Conservation (phyloP, 148 eudicot genomes). For the Rheum nobile region DNA sequence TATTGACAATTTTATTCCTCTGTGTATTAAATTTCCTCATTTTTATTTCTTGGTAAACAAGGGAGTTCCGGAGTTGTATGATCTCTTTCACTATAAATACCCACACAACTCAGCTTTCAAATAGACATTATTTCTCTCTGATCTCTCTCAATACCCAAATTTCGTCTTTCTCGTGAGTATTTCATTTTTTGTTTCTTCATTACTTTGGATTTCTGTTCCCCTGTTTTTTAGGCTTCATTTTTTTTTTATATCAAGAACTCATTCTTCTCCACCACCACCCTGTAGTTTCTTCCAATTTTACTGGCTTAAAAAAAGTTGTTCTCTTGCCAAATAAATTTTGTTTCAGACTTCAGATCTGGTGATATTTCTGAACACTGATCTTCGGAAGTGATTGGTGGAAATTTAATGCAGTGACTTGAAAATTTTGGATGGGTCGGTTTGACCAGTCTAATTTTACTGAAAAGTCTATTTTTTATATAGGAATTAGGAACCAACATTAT, state of each 20-base stretch:
- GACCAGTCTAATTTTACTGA: neutral
- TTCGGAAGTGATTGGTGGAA: neutral
- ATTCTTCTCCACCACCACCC: neutral
- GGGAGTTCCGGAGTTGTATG: neutral
- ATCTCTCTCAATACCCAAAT: neutral
- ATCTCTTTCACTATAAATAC: constrained; percentile 1
- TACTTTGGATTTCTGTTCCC: neutral
- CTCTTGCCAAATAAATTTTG: neutral
- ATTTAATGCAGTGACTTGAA: neutral
- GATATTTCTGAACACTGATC: neutral
- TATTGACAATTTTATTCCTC: neutral
- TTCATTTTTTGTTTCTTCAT: neutral
- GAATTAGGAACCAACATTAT: neutral
- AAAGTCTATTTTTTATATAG: neutral
- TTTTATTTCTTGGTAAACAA: neutral
- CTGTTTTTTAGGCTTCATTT: neutral
- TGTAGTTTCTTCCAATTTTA: neutral
- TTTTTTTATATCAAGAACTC: neutral
- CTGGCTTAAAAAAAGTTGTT: neutral
- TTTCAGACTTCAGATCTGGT: neutral
- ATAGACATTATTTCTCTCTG: neutral
- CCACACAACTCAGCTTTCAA: neutral
- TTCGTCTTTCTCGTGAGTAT: neutral
- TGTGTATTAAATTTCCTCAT: neutral
- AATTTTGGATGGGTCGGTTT: neutral